Percentiles rank a stretch among this genome's conserved stretches.
phyloP scores from a whole-genome alignment of 2,329 filamentous ascomycete species.

The Xylariaceae sp. region DNA sequence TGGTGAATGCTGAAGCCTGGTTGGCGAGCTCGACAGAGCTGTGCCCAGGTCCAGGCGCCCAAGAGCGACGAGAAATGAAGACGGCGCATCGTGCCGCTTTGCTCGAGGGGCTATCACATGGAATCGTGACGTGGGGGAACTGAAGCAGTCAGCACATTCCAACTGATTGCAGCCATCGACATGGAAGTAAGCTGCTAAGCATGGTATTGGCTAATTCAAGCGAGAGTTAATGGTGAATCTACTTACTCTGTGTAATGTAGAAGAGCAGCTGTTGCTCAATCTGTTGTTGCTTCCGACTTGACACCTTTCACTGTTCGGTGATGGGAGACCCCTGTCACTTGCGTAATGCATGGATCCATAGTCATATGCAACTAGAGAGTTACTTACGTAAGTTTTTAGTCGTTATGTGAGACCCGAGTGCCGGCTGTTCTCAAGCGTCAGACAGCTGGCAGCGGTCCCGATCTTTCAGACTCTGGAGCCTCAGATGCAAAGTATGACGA shows the following conservation, averaged over 20 bases:
- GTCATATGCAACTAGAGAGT: no score
- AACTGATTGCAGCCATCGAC: neutral
- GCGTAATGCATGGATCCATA: no score
- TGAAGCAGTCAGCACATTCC: slow-evolving; percentile 25
- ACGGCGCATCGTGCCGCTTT: slow-evolving; percentile 50
- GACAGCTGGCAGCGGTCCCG: no score
- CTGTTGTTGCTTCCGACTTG: neutral
- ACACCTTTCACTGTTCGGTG: neutral
- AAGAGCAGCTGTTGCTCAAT: neutral
- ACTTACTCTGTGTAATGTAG: neutral
- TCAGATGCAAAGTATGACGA: no score
- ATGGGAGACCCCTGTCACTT: no score
- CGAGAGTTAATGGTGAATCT: neutral
- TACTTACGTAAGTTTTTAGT: no score
- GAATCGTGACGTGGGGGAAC: slow-evolving; percentile 13
- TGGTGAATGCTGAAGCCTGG: slow-evolving; percentile 78
- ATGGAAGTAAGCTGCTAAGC: neutral
- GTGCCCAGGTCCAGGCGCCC: slow-evolving; percentile 34
- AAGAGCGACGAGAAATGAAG: slow-evolving; percentile 39
- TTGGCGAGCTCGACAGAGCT: slow-evolving; percentile 46
- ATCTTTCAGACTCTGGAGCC: no score
- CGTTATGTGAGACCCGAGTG: no score
- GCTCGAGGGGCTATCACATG: slow-evolving; percentile 35
- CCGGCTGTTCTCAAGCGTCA: no score
- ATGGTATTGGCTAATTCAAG: neutral